Evolutionary conservation across 1,139 yeast genomes (phyloP), one percentile per base, ranked within the genome.

Genomic region (Magnusiomyces paraingens): DNA sequence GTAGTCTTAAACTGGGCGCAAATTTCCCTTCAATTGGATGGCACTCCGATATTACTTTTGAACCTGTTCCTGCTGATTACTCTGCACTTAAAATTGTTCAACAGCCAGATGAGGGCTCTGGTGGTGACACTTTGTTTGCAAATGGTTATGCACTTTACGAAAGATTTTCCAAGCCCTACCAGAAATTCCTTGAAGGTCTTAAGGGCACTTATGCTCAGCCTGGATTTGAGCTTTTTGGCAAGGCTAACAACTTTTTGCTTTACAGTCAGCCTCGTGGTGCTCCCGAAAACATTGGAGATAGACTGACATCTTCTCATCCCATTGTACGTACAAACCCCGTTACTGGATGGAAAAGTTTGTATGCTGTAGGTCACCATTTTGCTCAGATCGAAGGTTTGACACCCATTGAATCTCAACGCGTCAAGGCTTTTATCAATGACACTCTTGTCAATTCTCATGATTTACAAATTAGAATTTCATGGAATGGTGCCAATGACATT

Each of bases 401-500:
- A 49, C 66, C 65, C n/a, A 71, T 59, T 14, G 79, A 75, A 58
- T 58, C 66, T 26, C 62, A 66, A 2, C 42, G 68, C 4, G 65
- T 77, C 54, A 69, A 75, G 64, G 68, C 71, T 47, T 73, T 73
- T 64, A 66, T 77, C 61, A 72, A 65, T 59, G 65, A 68, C 44
- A 68, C 75, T 18, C 73, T 67, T 55, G 78, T 76, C 61, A 72
- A 70, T 61, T 74, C 73, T 60, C 72, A 74, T 2, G 66, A 61
- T 15, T 41, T 58, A 10, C 64, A 60, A 55, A 65, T 79, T 22
- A 72, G 84, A 58, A 78, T 79, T 42, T 69, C 64, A 49, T 80
- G 82, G 80, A 11, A 14, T 5, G 79, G 76, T 57, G 76, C 76
- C 17, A 73, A 75, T 48, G 77, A 86, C 2, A 81, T 83, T 46